These are phyloP conservation scores for Tetrapisispora pingtungensis DNA, from an alignment of 805 yeast genomes.

Conservation along the genomic window DNA sequence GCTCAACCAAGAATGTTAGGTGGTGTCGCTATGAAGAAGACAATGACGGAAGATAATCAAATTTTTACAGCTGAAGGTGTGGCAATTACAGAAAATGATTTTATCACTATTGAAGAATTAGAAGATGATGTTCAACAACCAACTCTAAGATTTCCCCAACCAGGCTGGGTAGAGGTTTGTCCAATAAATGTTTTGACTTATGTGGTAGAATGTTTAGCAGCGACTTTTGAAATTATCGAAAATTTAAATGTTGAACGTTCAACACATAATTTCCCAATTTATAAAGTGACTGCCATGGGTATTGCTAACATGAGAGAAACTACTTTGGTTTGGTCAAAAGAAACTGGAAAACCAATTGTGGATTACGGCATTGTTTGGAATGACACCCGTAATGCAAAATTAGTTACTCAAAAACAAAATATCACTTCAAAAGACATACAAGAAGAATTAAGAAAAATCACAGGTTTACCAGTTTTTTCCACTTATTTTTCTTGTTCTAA, in stretches of 20 bases:
- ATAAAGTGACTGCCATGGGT: slow-evolving; percentile 65
- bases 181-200: slow-evolving; percentile 67
- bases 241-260: slow-evolving; percentile 42
- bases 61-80: slow-evolving; percentile 69
- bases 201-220: slow-evolving; percentile 69
- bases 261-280: slow-evolving; percentile 39
- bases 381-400: slow-evolving; percentile 74
- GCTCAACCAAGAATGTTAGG: slow-evolving; percentile 1
- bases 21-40: slow-evolving; percentile 2
- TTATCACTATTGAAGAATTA: slow-evolving; percentile 52
- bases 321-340: slow-evolving; percentile 75
- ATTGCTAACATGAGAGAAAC: slow-evolving; percentile 96
- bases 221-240: slow-evolving; percentile 48
- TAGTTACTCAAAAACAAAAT: slow-evolving; percentile 53
- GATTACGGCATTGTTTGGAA: slow-evolving; percentile 91
- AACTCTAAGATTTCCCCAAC: slow-evolving; percentile 66
- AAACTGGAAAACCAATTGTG: slow-evolving; percentile 71
- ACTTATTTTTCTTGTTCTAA: slow-evolving; percentile 90
- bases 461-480: slow-evolving; percentile 73
- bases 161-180: slow-evolving; percentile 93
- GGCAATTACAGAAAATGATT: slow-evolving; percentile 49
- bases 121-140: slow-evolving; percentile 40
- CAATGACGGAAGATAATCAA: slow-evolving; percentile 24
- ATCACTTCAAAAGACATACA: slow-evolving; percentile 45
- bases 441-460: slow-evolving; percentile 47